These are phyloP conservation scores for Alloteropsis angusta DNA, from an alignment of 202 grass and related monocot genomes.

Conservation along the genomic window DNA sequence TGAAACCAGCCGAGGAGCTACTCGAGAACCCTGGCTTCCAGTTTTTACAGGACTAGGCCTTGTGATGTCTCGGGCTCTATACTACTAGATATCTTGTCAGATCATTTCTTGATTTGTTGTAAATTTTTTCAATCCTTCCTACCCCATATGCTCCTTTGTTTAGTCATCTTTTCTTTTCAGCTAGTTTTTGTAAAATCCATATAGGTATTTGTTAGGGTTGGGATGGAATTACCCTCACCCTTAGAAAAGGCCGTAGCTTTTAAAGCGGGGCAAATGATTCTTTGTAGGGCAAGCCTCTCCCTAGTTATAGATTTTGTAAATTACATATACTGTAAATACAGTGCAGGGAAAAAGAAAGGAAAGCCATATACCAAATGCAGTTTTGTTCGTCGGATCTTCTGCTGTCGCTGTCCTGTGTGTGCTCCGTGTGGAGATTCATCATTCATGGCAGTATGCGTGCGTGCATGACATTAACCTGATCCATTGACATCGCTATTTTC, in stretches of 20 bases:
- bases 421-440: background rate
- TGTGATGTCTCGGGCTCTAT: constrained; percentile 30
- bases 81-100: constrained; percentile 43
- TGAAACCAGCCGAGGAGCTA: constrained; percentile 79
- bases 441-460: too few species aligned
- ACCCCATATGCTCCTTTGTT: constrained; percentile 31
- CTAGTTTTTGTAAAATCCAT: constrained; percentile 49
- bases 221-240: constrained; percentile 57
- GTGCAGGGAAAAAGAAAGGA: constrained; percentile 27
- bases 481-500: too few species aligned
- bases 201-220: constrained; percentile 59
- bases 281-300: constrained; percentile 38
- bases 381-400: background rate
- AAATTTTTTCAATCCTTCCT: constrained; percentile 45
- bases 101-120: constrained; percentile 63
- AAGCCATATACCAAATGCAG: constrained; percentile 18
- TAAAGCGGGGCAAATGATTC: constrained; percentile 51
- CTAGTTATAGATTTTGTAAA: constrained; percentile 41
- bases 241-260: constrained; percentile 42
- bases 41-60: constrained; percentile 91
- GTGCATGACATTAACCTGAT: too few species aligned
- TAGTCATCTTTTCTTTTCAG: constrained; percentile 22
- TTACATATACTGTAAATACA: constrained; percentile 53
- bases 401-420: background rate
- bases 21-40: constrained; percentile 85